Evolutionary conservation across 495 filamentous ascomycete genomes (phyloP).

Genomic region (Massariosphaeria phaeospora): DNA sequence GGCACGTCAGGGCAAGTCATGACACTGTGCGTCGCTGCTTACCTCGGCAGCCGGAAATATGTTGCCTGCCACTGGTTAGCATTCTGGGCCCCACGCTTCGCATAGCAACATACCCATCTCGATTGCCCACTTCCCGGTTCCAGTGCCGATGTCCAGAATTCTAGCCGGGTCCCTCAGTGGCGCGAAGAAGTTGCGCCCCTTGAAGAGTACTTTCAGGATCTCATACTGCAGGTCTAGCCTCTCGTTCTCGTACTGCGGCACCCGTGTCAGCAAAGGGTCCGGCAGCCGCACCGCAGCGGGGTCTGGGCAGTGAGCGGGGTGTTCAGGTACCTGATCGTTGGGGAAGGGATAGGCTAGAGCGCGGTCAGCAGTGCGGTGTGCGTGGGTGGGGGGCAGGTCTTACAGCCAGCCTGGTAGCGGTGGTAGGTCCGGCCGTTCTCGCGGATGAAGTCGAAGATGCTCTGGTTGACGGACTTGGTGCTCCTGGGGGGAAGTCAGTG

Average conservation of each 20-base stretch:
- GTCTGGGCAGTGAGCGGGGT: neutral
- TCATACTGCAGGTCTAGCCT: conserved; percentile 36
- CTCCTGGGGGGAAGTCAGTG: conserved; percentile 29
- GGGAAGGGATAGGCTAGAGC: conserved; percentile 34
- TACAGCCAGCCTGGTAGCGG: conserved; percentile 33
- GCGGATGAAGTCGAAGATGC: conserved; percentile 36
- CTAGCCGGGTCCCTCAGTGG: conserved; percentile 31
- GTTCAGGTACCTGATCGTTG: conserved; percentile 35
- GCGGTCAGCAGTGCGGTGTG: conserved; percentile 11
- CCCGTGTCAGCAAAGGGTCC: conserved; percentile 10
- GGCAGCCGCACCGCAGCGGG: neutral
- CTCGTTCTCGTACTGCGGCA: conserved; percentile 32
- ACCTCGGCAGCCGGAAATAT: conserved; percentile 25
- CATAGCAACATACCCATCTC: conserved; percentile 35
- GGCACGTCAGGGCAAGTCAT: neutral
- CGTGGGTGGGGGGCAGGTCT: neutral
- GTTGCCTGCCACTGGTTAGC: conserved; percentile 17
- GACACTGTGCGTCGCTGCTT: neutral
- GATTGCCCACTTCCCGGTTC: conserved; percentile 38
- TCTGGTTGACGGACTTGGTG: conserved; percentile 37
- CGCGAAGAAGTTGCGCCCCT: conserved; percentile 30
- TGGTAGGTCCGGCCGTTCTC: conserved; percentile 40
- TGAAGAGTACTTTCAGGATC: conserved; percentile 37
- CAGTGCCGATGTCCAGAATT: conserved; percentile 37
- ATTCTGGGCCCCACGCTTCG: conserved; percentile 6